phyloP scores from a whole-genome alignment of 2,329 filamentous ascomycete genomes.

The Byssochlamys sp. region DNA sequence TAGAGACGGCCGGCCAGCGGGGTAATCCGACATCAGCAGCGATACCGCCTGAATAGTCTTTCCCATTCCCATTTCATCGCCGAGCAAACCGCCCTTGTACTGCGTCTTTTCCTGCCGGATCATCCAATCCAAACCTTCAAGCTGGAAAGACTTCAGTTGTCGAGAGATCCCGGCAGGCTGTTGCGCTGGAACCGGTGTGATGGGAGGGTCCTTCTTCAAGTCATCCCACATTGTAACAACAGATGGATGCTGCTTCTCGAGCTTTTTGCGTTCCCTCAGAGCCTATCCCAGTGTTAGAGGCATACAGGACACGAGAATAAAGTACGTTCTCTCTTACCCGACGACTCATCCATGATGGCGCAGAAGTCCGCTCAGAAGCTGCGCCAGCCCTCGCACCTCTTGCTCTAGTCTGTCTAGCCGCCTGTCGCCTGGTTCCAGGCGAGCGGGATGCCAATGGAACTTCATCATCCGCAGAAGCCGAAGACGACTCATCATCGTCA shows the following conservation, averaged over 20 bases:
- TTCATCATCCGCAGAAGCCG: constrained; percentile 2
- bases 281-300: constrained; percentile 28
- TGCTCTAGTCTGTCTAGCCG: background rate
- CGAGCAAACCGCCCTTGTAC: constrained; percentile 82
- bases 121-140: constrained; percentile 94
- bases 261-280: constrained; percentile 51
- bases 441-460: background rate
- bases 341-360: constrained; percentile 14
- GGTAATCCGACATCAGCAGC: constrained; percentile 94
- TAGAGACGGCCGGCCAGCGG: constrained; percentile 68
- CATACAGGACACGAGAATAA: background rate
- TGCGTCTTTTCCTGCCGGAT: constrained; percentile 71
- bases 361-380: constrained; percentile 1
- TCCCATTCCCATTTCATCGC: constrained; percentile 97
- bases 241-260: constrained; percentile 68
- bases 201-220: constrained; percentile 56
- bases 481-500: constrained; percentile 13
- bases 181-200: constrained; percentile 54
- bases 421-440: background rate
- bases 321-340: constrained; percentile 19
- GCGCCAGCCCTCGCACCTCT: constrained; percentile 1
- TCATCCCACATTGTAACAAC: constrained; percentile 77
- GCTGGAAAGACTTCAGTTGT: constrained; percentile 82
- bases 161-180: constrained; percentile 73
- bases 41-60: constrained; percentile 98